phyloP scores from a whole-genome alignment of 176 grass and related monocot species.

The Zizania latifolia region DNA sequence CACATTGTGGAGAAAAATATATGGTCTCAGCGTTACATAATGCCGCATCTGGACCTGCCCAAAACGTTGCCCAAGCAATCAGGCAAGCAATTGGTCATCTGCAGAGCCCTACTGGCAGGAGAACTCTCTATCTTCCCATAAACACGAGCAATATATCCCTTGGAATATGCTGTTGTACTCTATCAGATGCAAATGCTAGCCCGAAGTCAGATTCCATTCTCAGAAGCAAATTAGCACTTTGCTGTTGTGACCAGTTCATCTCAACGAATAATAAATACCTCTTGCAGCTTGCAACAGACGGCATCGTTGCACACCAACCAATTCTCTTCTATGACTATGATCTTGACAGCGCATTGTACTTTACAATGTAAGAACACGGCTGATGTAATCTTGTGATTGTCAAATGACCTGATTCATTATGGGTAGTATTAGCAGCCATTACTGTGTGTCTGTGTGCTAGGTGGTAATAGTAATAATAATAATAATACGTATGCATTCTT shows the following conservation, averaged over 20 bases:
- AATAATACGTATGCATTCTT: neutral
- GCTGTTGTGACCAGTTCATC: neutral
- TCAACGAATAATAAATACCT: conserved; percentile 4
- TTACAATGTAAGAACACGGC: neutral
- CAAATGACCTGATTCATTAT: neutral
- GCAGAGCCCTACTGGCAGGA: too few relatives aligned
- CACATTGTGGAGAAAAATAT: too few relatives aligned
- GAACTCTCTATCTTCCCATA: too few relatives aligned
- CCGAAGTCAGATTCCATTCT: neutral
- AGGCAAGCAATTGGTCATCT: too few relatives aligned
- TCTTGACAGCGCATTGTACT: neutral
- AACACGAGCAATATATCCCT: neutral
- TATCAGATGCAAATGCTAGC: neutral
- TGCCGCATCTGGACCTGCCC: too few relatives aligned
- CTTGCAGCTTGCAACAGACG: conserved; percentile 19
- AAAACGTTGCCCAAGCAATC: too few relatives aligned
- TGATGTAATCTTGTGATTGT: neutral
- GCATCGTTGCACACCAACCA: neutral
- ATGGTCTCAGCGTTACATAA: too few relatives aligned
- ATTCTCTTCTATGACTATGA: neutral
- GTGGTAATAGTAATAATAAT: neutral
- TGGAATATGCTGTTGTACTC: conserved; percentile 1
- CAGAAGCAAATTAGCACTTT: neutral
- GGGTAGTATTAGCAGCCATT: neutral
- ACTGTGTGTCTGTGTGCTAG: neutral